Conservation (phyloP, 2,329 filamentous ascomycete species). For the Colletotrichum caudatum region DNA sequence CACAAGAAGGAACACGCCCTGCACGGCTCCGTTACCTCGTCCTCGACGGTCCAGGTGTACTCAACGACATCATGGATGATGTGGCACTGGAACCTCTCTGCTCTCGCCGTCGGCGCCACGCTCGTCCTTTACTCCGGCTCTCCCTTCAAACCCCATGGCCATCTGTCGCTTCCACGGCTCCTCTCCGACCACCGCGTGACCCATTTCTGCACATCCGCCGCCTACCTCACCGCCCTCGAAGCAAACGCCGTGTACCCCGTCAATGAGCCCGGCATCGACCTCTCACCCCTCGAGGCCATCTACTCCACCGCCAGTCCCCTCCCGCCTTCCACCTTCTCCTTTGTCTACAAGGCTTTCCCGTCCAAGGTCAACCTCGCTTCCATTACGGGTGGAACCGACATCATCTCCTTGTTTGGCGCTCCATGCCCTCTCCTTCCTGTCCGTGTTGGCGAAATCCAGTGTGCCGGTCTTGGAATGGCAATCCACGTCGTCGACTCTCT, state of each 20-base stretch:
- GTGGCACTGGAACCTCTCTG: constrained; percentile 97
- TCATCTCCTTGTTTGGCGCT: constrained; percentile 93
- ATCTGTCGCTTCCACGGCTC: constrained; percentile 84
- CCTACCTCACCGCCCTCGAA: constrained; percentile 92
- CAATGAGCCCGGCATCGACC: constrained; percentile 64
- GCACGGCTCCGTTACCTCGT: constrained; percentile 82
- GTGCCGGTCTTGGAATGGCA: constrained; percentile 83
- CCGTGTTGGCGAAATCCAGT: constrained; percentile 80
- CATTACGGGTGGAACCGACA: constrained; percentile 96
- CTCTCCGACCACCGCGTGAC: constrained; percentile 86
- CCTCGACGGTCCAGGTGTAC: too few relatives aligned
- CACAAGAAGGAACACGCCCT: constrained; percentile 97
- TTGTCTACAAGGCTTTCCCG: constrained; percentile 88
- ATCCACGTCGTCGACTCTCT: constrained; percentile 70
- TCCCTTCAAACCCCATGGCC: constrained; percentile 83
- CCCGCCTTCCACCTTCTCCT: constrained; percentile 91
- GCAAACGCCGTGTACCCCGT: constrained; percentile 76
- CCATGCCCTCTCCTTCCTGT: constrained; percentile 83
- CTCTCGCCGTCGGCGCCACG: constrained; percentile 83
- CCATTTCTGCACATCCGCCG: constrained; percentile 94
- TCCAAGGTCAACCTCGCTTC: constrained; percentile 85
- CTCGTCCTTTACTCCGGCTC: constrained; percentile 93
- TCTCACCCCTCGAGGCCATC: constrained; percentile 80
- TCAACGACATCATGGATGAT: constrained; percentile 99
- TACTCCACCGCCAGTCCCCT: constrained; percentile 95